Evolutionary conservation across 768 basidiomycete species (phyloP).

Genomic region (Psilocybe subaeruginosa): DNA sequence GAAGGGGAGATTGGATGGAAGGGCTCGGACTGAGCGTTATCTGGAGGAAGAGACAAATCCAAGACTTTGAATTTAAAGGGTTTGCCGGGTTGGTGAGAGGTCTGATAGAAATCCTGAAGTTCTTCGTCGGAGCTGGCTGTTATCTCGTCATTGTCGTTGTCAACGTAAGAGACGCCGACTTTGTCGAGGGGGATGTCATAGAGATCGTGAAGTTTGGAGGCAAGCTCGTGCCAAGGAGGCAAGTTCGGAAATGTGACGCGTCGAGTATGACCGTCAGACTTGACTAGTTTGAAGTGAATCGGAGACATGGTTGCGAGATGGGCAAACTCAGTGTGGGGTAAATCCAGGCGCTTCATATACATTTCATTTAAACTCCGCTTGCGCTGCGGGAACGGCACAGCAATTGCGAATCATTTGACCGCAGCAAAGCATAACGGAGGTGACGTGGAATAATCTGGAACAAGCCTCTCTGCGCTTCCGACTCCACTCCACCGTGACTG

Average conservation of each 20-base stretch:
- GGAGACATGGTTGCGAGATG: slow-evolving; percentile 37
- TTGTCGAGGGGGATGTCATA: slow-evolving; percentile 58
- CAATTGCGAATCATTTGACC: neutral
- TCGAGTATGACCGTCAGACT: slow-evolving; percentile 59
- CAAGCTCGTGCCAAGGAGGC: slow-evolving; percentile 63
- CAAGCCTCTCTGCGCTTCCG: neutral
- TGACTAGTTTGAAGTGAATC: slow-evolving; percentile 68
- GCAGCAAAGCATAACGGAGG: neutral
- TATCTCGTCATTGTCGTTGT: slow-evolving; percentile 74
- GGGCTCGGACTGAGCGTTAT: slow-evolving; percentile 20
- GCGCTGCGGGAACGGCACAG: slow-evolving; percentile 4
- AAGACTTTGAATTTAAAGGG: slow-evolving; percentile 64
- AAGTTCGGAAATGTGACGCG: slow-evolving; percentile 51
- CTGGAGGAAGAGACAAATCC: slow-evolving; percentile 51
- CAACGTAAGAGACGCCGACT: slow-evolving; percentile 72
- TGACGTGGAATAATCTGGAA: slow-evolving; percentile 5
- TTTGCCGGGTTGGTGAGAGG: slow-evolving; percentile 30
- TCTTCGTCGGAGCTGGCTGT: slow-evolving; percentile 79
- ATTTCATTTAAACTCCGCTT: slow-evolving; percentile 13
- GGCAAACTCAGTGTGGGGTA: neutral
- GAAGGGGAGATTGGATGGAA: slow-evolving; percentile 30
- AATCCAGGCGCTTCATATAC: slow-evolving; percentile 8
- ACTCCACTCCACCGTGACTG: too few species aligned
- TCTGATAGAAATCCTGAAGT: slow-evolving; percentile 69
- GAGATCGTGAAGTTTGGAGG: slow-evolving; percentile 52